Evolutionary conservation across 139 green algal genomes (phyloP), one percentile per base, ranked within the genome.

Genomic region (Asterochloris erici): DNA sequence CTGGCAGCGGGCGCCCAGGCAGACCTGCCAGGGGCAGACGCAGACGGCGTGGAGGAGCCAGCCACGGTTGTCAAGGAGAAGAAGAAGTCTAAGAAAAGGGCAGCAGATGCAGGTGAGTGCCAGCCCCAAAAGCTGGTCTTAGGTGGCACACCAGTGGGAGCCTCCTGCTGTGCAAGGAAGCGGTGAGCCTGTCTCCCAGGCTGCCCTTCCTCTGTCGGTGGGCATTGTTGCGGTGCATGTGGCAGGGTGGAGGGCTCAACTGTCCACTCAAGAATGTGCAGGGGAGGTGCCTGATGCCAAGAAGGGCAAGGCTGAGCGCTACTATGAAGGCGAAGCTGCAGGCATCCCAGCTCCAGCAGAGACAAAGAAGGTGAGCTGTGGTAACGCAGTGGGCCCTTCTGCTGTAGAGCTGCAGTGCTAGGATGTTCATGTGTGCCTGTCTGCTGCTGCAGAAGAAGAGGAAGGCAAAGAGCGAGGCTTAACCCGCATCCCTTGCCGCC

Each of bases 261-360:
- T 17, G n/a, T 21, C n/a, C 28, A 68, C n/a, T 63, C 16, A 10
- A 73, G 9, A 60, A 1, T 28, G 23, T 68, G 38, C 24, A 64
- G 79, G 64, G 68, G 79, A 83, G 82, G 74, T 15, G 21, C 24
- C 19, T 13, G 83, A 79, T 19, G 83, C 68, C 79, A 83, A 90
- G 81, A 90, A 92, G 83, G 90, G 92, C 68, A 91, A 89, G 79
- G 29, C 77, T 74, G 85, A 75, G n/a, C 66, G 81, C 11, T 79
- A 77, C 28, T 85, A 81, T 81, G 81, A 85, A 27, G 74, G 63
- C 15, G 76, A 68, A n/a, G 76, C 79, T 63, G 84, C 74, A 70
- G 76, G 69, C 28, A 71, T 27, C 23, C 63, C 79, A 17, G 85
- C 26, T 26, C 29, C 78, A 77, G 17, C 24, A 81, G 76, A 85